phyloP scores from a whole-genome alignment of 805 yeast genomes.

The Limtongia smithiae region DNA sequence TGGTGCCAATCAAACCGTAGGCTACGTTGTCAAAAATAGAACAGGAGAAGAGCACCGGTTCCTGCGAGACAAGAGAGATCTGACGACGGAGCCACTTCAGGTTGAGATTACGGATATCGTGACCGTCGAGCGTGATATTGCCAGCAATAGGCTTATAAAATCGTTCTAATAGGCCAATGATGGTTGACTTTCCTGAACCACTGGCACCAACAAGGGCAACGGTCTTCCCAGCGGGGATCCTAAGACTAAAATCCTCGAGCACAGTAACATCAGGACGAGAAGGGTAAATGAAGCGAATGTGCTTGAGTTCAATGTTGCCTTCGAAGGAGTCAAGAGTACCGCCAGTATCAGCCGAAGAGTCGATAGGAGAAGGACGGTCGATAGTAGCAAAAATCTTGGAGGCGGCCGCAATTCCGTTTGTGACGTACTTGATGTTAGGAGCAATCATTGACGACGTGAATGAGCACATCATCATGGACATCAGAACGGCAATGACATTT shows the following conservation, averaged over 20 bases:
- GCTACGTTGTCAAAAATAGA: constrained; percentile 76
- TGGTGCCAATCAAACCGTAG: constrained; percentile 55
- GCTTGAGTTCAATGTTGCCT: constrained; percentile 75
- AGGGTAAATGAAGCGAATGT: constrained; percentile 86
- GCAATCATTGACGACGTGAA: constrained; percentile 41
- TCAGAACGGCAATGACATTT: constrained; percentile 36
- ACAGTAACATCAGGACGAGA: constrained; percentile 74
- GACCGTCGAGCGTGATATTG: constrained; percentile 75
- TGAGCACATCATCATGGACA: constrained; percentile 34
- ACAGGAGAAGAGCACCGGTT: constrained; percentile 88
- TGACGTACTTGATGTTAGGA: constrained; percentile 39
- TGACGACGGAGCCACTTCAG: constrained; percentile 68
- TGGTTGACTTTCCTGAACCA: constrained; percentile 92
- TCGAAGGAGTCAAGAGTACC: constrained; percentile 29
- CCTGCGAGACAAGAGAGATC: constrained; percentile 93
- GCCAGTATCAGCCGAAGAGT: constrained; percentile 32
- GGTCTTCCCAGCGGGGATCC: constrained; percentile 81
- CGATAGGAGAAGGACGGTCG: constrained; percentile 41
- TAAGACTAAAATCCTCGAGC: constrained; percentile 67
- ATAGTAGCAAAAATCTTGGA: constrained; percentile 41
- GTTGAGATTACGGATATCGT: constrained; percentile 69
- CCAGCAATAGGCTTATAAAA: constrained; percentile 81
- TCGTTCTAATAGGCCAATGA: constrained; percentile 76
- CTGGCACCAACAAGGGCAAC: constrained; percentile 95
- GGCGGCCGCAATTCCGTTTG: constrained; percentile 41